Percentiles rank a stretch among this genome's conserved stretches.
Conservation (phyloP, 768 basidiomycete genomes). For the Russula abietina region DNA sequence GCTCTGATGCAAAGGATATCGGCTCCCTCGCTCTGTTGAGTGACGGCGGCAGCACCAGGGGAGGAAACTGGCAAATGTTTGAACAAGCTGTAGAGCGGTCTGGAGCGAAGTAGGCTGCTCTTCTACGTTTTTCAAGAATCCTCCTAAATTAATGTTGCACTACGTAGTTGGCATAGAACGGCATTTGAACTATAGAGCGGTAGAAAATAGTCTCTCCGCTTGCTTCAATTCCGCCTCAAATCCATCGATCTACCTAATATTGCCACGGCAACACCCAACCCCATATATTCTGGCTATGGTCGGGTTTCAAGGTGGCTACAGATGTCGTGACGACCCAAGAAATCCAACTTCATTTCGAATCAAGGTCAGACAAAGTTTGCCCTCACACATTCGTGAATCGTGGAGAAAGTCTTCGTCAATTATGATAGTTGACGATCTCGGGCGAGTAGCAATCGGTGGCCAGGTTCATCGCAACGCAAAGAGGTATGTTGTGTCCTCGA, state of each 20-base stretch:
- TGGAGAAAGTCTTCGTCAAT: too few species aligned
- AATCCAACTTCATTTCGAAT: constrained; percentile 85
- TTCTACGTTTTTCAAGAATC: neutral
- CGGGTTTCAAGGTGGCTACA: constrained; percentile 43
- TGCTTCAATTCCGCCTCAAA: constrained; percentile 57
- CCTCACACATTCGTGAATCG: too few species aligned
- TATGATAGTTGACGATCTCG: too few species aligned
- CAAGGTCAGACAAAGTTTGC: constrained; percentile 36
- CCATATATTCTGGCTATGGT: constrained; percentile 59
- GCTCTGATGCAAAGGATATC: constrained; percentile 44
- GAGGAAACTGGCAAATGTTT: constrained; percentile 79
- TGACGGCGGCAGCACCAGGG: too few species aligned
- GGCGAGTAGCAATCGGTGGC: constrained; percentile 29
- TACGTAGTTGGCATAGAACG: constrained; percentile 38
- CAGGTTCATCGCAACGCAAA: constrained; percentile 84
- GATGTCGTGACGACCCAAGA: constrained; percentile 74
- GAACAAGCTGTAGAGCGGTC: constrained; percentile 70
- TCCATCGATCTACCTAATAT: too few species aligned
- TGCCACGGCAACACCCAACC: constrained; percentile 46
- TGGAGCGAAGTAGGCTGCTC: constrained; percentile 50
- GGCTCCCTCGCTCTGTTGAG: constrained; percentile 59
- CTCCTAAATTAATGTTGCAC: constrained; percentile 25
- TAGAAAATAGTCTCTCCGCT: too few species aligned
- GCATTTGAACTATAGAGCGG: constrained; percentile 25
- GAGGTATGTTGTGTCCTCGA: too few species aligned